A percentile compares a stretch with the other conserved stretches of the same genome.
Evolutionary conservation across 768 basidiomycete genomes (phyloP).

Genomic region (Naganishia vishniacii): DNA sequence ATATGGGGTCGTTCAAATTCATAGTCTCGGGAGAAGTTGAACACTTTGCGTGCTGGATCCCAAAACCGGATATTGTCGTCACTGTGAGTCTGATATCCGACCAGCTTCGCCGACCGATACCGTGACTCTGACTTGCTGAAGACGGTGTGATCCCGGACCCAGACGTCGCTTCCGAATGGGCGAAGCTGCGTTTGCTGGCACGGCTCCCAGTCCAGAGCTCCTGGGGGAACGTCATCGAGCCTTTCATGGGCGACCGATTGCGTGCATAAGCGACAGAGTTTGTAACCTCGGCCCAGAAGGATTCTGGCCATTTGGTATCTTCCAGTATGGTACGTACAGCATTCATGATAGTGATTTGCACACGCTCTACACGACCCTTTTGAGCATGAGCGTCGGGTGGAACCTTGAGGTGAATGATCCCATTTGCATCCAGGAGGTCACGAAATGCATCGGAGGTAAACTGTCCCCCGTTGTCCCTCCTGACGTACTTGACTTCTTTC

Average conservation of each 20-base stretch:
- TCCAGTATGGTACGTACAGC: constrained; percentile 27
- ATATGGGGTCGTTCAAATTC: background rate
- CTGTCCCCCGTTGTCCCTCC: constrained; percentile 30
- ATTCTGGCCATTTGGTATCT: constrained; percentile 19
- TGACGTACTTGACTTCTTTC: constrained; percentile 22
- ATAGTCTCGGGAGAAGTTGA: constrained; percentile 17
- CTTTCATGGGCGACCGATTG: constrained; percentile 9
- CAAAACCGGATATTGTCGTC: constrained; percentile 1
- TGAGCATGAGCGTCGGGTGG: constrained; percentile 31
- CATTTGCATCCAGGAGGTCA: background rate
- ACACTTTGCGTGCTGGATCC: background rate
- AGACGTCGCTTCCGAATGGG: constrained; percentile 4
- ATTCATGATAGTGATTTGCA: constrained; percentile 28
- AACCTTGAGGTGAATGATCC: background rate
- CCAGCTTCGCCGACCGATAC: background rate
- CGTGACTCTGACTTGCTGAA: background rate
- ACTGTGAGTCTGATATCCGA: constrained; percentile 1
- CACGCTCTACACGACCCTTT: constrained; percentile 32
- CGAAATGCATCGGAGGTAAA: constrained; percentile 25
- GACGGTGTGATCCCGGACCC: background rate
- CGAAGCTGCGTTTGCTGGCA: background rate
- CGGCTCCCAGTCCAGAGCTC: constrained; percentile 1
- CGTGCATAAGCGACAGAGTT: constrained; percentile 25
- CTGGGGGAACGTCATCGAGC: background rate
- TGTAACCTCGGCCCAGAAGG: constrained; percentile 29